Evolutionary conservation across 371 early-diverging fungal genomes (phyloP), one percentile per base, ranked within the genome.

Genomic region (Rhizomucor pusillus): DNA sequence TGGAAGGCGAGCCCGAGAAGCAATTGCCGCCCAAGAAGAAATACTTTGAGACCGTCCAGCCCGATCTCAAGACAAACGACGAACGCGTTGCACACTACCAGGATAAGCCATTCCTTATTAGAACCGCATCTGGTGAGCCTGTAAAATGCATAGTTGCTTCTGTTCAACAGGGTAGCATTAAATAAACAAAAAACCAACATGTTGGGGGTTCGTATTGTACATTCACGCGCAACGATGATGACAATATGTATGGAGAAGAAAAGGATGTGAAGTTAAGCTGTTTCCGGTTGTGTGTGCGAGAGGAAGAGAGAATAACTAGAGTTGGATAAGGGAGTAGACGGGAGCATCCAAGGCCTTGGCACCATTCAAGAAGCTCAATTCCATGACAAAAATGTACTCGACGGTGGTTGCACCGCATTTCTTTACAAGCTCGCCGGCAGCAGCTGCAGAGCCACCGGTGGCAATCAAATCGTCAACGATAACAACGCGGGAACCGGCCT

Each of bases 21-120:
- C 80, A 86, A 35, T 81, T 98, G 60, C 94, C 94, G 69, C 96
- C 97, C 65, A 98, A 98, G 85, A 94, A 93, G 86, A 98, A 98
- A 82, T 89, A 95, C 60, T 97, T 85, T 80, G 98, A 98, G 69
- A 88, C 93, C 25, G 87, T 98, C 47, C 96, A 96, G 79, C 95
- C 97, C 35, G 94, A 91, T 22, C 82, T 97, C 52, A 81, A 85
- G 48, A 95, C 96, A 35, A 80, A 89, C 36, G 87, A 87, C 22
- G 84, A 89, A 50, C 70, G 81, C 50, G 79, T 88, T 49, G 98
- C 97, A 48, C 81, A 80, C 57, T 90, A 58, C 57, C 63, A 71
- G 41, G 75, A 75, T 35, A 86, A 85, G 77, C 79, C 78, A 66
- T 86, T 66, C 77, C 73, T 64, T 66, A 81, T 64, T 47, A 79